Base-by-base conservation (phyloP, 805 yeast genomes). In the Candida chilensis region DNA sequence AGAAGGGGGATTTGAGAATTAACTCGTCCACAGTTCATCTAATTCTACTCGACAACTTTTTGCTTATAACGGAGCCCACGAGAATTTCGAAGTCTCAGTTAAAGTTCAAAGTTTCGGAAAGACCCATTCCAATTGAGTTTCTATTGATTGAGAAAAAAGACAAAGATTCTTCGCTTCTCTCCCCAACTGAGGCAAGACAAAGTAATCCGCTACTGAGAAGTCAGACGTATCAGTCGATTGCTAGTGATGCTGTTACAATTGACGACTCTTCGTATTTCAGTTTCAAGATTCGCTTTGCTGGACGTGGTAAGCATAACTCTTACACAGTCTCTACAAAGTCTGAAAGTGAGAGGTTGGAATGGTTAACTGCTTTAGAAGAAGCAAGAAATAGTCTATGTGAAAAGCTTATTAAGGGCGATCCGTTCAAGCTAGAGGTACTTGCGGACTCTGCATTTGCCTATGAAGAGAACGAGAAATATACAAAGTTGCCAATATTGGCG, bases 41-140 rank as follows among this genome's bases (percentile, higher is more conserved):
- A 16, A 71, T 83, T 13, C 52, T 85, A 17, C 52, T 85, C 31
- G 94, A 85, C 45, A 82, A 85, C 43, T 82, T 65, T 41, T 52
- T 85, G 27, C 45, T 85, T 19, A 66, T 85, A 1, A 77, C 84
- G 1, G 78, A 84, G 50, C 68, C 3, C 58, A 60, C 6, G 68
- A 64, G 27, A 67, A 58, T 6, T 37, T 48, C 8, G 41, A 40
- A 9, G 52, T 32, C 28, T 42, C 21, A 42, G 40, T 12, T 63
- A 47, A n/a, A n/a, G n/a, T 31, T 36, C 27, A 64, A 63, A 38
- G 64, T 77, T 1, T 45, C 60, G 8, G 84, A 76, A 40, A 61
- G 60, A 27, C 84, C 85, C 1, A 70, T 77, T 7, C 78, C 82
- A 0, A 59, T 74, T 16, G 80, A 72, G 40, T 74, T 71, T 37